Conservation (phyloP, 805 yeast genomes). For the Soucietia sequanensis region DNA sequence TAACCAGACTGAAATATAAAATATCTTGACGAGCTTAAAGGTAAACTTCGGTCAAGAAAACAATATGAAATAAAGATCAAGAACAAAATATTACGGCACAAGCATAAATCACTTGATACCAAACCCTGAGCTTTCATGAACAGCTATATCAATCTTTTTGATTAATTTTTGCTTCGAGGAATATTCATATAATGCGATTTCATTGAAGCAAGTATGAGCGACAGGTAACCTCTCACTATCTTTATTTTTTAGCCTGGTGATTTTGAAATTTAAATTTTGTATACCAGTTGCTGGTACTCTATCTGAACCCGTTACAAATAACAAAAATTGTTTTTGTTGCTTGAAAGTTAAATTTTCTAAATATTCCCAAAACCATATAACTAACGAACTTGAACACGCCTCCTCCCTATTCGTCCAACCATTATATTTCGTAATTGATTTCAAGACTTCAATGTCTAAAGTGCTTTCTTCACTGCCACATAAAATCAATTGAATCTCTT, state of each 20-base stretch:
- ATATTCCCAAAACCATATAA: conserved; percentile 88
- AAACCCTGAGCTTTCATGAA: conserved; percentile 82
- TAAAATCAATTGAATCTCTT: conserved; percentile 74
- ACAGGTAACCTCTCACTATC: conserved; percentile 62
- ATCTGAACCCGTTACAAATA: conserved; percentile 88
- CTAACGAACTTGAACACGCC: conserved; percentile 36
- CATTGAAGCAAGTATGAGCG: conserved; percentile 95
- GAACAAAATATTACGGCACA: no score
- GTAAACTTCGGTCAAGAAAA: no score
- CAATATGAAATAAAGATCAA: no score
- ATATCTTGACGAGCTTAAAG: no score
- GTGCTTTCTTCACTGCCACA: conserved; percentile 72
- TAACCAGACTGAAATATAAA: no score
- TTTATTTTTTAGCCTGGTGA: conserved; percentile 44
- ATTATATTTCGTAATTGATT: conserved; percentile 69
- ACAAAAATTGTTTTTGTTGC: conserved; percentile 62
- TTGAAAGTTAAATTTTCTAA: conserved; percentile 43
- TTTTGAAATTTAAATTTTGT: conserved; percentile 67
- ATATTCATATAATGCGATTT: conserved; percentile 74
- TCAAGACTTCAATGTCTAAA: conserved; percentile 64
- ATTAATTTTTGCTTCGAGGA: conserved; percentile 50
- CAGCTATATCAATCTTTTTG: conserved; percentile 62
- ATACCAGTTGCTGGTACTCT: conserved; percentile 92
- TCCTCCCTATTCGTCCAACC: conserved; percentile 54
- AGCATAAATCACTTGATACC: conserved; percentile 52